Conservation (phyloP, 1,284 basidiomycete species). For the Amylostereum chailletii region DNA sequence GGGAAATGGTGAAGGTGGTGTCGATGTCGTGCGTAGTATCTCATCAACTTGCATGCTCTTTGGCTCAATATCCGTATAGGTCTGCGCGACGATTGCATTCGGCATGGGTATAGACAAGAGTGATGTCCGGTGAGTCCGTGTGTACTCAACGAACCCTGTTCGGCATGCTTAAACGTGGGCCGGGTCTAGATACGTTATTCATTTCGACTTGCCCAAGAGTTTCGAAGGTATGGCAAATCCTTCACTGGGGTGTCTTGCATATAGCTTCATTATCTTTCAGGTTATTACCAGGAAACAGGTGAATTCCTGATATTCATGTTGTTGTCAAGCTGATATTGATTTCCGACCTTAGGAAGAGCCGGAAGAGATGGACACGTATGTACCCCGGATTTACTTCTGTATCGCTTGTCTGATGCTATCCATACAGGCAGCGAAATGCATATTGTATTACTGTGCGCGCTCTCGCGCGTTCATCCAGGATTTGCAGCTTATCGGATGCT, state of each 20-base stretch:
- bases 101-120: slow-evolving; percentile 86
- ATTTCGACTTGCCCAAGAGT: slow-evolving; percentile 76
- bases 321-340: not conserved
- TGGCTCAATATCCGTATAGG: slow-evolving; percentile 18
- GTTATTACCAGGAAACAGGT: slow-evolving; percentile 88
- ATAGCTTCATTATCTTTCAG: slow-evolving; percentile 25
- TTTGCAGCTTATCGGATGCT: not conserved
- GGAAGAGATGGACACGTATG: slow-evolving; percentile 76
- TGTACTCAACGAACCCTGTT: not conserved
- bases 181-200: slow-evolving; percentile 53
- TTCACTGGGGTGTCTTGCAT: not conserved
- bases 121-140: slow-evolving; percentile 54
- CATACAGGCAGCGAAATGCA: slow-evolving; percentile 66
- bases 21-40: slow-evolving; percentile 48
- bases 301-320: slow-evolving; percentile 3
- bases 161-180: not conserved
- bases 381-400: slow-evolving; percentile 4
- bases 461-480: not conserved
- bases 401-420: slow-evolving; percentile 1
- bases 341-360: slow-evolving; percentile 48
- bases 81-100: slow-evolving; percentile 70
- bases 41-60: not conserved
- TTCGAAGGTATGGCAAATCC: slow-evolving; percentile 55
- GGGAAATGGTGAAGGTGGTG: slow-evolving; percentile 35
- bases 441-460: slow-evolving; percentile 71